Evolutionary conservation across 495 filamentous ascomycete genomes (phyloP).

Genomic region (Lasiosphaeris hirsuta): DNA sequence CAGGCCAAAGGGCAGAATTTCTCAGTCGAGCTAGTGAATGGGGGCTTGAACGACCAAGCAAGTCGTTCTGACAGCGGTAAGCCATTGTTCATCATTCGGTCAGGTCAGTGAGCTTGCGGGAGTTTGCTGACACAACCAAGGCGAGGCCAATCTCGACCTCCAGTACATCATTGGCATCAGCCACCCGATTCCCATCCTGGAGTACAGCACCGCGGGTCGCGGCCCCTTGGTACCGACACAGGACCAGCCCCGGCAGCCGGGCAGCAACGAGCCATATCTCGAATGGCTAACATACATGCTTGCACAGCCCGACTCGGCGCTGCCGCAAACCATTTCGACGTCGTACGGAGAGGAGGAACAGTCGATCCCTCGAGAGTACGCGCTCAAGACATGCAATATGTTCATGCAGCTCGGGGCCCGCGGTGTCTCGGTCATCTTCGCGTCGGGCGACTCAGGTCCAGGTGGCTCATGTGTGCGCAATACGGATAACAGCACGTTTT

Average conservation of each 20-base stretch:
- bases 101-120: neutral
- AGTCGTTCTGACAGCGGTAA: constrained; percentile 30
- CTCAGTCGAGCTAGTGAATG: constrained; percentile 59
- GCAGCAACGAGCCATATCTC: constrained; percentile 76
- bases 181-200: constrained; percentile 35
- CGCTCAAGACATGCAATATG: constrained; percentile 67
- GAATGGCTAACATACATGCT: constrained; percentile 61
- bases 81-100: neutral
- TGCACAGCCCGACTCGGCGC: constrained; percentile 33
- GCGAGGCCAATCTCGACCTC: constrained; percentile 74
- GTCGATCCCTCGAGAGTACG: constrained; percentile 65
- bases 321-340: constrained; percentile 74
- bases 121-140: neutral
- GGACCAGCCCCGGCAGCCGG: constrained; percentile 45
- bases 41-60: constrained; percentile 43
- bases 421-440: constrained; percentile 72
- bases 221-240: constrained; percentile 57
- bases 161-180: constrained; percentile 62
- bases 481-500: constrained; percentile 62
- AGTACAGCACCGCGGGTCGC: constrained; percentile 43
- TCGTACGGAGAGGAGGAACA: constrained; percentile 83
- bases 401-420: constrained; percentile 63
- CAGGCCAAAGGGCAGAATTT: constrained; percentile 52
- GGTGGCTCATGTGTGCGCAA: constrained; percentile 67
- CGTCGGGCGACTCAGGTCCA: constrained; percentile 70